Conservation (phyloP, 192 early-diverging fungal genomes). For the Funneliformis geosporum region DNA sequence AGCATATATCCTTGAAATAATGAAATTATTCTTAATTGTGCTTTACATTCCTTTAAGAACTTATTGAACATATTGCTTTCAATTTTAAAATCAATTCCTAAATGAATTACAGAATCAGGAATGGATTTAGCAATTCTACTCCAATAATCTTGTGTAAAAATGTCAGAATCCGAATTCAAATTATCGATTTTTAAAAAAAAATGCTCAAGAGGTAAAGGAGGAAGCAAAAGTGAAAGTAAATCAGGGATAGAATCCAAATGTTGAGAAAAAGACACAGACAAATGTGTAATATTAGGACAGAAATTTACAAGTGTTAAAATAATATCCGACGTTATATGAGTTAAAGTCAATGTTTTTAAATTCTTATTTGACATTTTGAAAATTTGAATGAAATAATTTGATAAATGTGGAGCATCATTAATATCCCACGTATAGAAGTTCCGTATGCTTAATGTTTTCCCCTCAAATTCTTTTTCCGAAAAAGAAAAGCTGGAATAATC, state of each 20-base stretch:
- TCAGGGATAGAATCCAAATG: background rate
- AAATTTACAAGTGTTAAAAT: background rate
- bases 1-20: background rate
- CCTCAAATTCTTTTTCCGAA: background rate
- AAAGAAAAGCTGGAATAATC: background rate
- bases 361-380: background rate
- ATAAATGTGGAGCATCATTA: background rate
- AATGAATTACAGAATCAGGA: background rate
- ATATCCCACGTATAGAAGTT: background rate
- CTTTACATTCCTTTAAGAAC: background rate
- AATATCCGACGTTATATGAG: background rate
- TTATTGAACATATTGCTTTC: background rate
- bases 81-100: background rate
- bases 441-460: background rate
- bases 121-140: background rate
- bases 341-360: background rate
- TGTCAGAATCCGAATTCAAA: background rate
- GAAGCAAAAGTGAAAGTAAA: background rate
- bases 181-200: background rate
- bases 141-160: background rate
- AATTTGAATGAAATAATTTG: background rate
- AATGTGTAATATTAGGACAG: background rate
- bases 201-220: background rate
- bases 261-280: background rate
- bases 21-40: background rate